Percentiles rank a stretch among this genome's conserved stretches.
Conservation (phyloP, 2,329 filamentous ascomycete species). For the Chaetomium sp. region DNA sequence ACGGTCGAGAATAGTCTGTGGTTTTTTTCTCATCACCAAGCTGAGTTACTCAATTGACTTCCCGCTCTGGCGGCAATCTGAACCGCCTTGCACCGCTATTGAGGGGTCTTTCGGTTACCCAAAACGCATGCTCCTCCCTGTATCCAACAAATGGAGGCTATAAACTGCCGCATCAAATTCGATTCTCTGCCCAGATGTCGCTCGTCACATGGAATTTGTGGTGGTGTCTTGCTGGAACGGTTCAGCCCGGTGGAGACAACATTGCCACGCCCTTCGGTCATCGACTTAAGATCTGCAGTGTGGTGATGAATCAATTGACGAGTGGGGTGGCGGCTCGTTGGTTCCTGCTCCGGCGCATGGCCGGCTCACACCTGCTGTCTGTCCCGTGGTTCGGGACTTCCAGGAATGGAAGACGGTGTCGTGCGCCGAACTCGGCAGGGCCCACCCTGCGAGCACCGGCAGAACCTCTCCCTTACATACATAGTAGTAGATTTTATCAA, state of each 20-base stretch:
- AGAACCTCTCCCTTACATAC: neutral
- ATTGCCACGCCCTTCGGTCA: conserved; percentile 8
- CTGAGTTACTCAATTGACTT: conserved; percentile 16
- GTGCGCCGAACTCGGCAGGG: conserved; percentile 4
- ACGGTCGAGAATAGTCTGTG: conserved; percentile 6
- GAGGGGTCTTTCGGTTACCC: too few species aligned
- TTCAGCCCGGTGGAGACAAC: conserved; percentile 6
- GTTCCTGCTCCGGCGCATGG: too few species aligned
- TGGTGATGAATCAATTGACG: conserved; percentile 9
- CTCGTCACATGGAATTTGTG: neutral
- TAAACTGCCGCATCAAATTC: too few species aligned
- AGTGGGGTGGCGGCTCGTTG: neutral
- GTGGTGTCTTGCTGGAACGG: neutral
- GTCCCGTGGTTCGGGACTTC: conserved; percentile 2
- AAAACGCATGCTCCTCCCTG: neutral
- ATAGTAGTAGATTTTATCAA: too few species aligned
- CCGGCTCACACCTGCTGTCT: too few species aligned
- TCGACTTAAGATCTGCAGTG: conserved; percentile 8
- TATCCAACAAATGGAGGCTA: too few species aligned
- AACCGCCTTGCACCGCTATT: neutral
- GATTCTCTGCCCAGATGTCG: neutral
- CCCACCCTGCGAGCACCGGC: neutral
- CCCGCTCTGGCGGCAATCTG: neutral
- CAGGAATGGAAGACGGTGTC: conserved; percentile 2
- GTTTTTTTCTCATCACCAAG: conserved; percentile 18